These are phyloP conservation scores for Centrapalus pauciflorus DNA, from an alignment of 129 eudicot genomes.

Conservation along the genomic window DNA sequence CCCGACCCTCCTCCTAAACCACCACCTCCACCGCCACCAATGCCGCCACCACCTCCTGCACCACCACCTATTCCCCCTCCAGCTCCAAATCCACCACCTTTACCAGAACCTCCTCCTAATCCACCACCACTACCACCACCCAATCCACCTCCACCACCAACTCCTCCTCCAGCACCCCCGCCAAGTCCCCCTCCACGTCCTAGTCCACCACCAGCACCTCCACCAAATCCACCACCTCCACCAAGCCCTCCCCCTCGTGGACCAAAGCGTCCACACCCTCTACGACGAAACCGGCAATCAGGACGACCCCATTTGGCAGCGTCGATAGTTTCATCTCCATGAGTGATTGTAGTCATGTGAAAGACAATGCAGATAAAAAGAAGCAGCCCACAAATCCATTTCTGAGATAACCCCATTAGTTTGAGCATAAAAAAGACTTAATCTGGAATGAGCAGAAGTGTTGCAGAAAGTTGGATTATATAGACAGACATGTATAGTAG, in stretches of 20 bases:
- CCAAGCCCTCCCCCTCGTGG: background rate
- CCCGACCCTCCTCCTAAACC: constrained; percentile 41
- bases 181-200: constrained; percentile 16
- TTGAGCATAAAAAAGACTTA: background rate
- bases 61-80: constrained; percentile 28
- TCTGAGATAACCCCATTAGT: constrained; percentile 28
- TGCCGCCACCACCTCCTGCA: constrained; percentile 16
- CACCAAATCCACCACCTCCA: background rate
- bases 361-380: constrained; percentile 25
- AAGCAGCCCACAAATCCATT: constrained; percentile 27
- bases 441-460: background rate
- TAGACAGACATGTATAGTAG: constrained; percentile 4
- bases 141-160: constrained; percentile 5
- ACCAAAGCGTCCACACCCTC: constrained; percentile 27
- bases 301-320: constrained; percentile 23
- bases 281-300: constrained; percentile 20
- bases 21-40: constrained; percentile 22
- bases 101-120: constrained; percentile 10
- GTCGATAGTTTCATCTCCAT: constrained; percentile 24
- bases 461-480: background rate
- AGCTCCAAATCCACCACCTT: constrained; percentile 23
- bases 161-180: background rate
- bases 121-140: constrained; percentile 13
- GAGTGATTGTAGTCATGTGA: constrained; percentile 26
- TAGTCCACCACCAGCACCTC: background rate